Conservation (phyloP, 148 eudicot genomes). For the Diospyros kaki region DNA sequence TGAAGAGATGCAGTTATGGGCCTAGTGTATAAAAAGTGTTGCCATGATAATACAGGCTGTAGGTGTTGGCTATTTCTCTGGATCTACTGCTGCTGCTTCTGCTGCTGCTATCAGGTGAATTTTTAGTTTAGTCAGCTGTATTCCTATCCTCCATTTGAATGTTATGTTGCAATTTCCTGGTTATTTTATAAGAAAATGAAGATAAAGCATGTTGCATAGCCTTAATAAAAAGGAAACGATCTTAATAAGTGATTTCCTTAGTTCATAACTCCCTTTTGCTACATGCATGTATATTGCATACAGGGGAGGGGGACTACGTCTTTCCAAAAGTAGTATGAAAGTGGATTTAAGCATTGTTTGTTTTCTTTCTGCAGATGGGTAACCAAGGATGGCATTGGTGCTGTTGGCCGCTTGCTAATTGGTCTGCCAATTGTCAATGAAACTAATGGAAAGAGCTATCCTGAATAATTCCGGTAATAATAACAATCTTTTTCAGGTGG, state of each 20-base stretch:
- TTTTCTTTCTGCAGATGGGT: conserved; percentile 69
- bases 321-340: conserved; percentile 2
- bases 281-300: background rate
- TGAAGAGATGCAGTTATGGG: background rate
- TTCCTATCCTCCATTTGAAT: background rate
- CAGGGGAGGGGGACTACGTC: background rate
- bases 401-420: conserved; percentile 89
- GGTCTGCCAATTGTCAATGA: conserved; percentile 49
- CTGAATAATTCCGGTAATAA: conserved; percentile 18
- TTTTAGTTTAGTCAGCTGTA: background rate
- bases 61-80: conserved; percentile 87
- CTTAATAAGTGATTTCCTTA: background rate
- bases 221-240: background rate
- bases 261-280: background rate
- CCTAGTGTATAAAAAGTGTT: background rate
- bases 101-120: conserved; percentile 95
- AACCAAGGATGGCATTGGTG: conserved; percentile 98
- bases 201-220: background rate
- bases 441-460: conserved; percentile 18
- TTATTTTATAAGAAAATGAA: background rate
- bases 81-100: conserved; percentile 89
- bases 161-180: background rate
- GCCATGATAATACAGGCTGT: conserved; percentile 59
- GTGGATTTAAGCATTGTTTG: conserved; percentile 6
- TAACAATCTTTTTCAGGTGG: conserved; percentile 64